A percentile compares a stretch with the other conserved stretches of the same genome.
These are phyloP conservation scores for Fomitiporia mediterranea DNA, from an alignment of 1,284 basidiomycete genomes.

Conservation along the genomic window DNA sequence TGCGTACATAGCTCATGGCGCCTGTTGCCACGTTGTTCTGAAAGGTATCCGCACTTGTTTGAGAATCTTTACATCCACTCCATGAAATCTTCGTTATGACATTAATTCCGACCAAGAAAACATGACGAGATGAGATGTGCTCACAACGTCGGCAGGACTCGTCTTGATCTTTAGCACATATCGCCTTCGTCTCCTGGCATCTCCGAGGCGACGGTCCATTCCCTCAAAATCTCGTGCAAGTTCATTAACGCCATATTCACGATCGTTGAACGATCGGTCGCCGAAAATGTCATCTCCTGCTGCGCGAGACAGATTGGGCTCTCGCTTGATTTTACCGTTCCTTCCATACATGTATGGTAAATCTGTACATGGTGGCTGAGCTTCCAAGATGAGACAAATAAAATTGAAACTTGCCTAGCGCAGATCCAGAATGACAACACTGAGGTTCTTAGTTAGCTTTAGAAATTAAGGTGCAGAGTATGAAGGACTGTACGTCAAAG, in stretches of 20 bases:
- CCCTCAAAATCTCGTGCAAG: constrained; percentile 38
- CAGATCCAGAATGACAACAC: constrained; percentile 26
- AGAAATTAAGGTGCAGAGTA: not conserved
- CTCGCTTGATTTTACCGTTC: constrained; percentile 12
- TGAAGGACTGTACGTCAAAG: constrained; percentile 53
- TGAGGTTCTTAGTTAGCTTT: constrained; percentile 15
- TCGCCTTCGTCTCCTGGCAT: constrained; percentile 48
- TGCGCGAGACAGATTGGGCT: constrained; percentile 10
- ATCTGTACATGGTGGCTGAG: constrained; percentile 3
- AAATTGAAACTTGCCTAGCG: constrained; percentile 2
- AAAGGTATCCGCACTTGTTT: constrained; percentile 87
- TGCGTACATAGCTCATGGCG: constrained; percentile 64
- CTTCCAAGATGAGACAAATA: not conserved
- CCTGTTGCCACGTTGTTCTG: constrained; percentile 81
- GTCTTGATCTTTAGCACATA: constrained; percentile 66
- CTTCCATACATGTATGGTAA: constrained; percentile 19
- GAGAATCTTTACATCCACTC: constrained; percentile 90
- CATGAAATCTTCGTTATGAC: constrained; percentile 56
- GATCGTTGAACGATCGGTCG: constrained; percentile 21
- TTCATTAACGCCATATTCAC: constrained; percentile 24
- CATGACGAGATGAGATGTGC: constrained; percentile 39
- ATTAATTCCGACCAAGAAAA: not conserved
- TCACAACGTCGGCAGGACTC: constrained; percentile 69
- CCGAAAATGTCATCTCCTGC: not conserved
- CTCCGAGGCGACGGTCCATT: constrained; percentile 31